Evolutionary conservation across 169 alveolate species (phyloP).

Genomic region (Amoebophrya sp.): DNA sequence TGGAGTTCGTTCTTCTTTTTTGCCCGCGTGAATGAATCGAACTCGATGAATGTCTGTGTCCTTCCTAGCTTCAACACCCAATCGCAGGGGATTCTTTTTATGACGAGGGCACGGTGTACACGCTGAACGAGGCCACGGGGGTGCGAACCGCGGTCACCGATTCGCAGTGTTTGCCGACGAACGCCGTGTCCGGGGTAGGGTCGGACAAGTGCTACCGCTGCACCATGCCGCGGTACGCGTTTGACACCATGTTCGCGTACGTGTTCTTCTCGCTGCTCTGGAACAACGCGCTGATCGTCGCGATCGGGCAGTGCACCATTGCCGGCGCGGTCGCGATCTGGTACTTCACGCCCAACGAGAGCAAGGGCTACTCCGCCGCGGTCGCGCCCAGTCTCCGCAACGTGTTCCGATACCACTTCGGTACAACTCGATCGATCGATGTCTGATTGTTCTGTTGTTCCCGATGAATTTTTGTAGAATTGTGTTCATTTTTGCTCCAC

Average conservation of each 20-base stretch:
- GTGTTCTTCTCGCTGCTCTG: constrained; percentile 35
- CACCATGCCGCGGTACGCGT: not conserved
- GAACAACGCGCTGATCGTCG: constrained; percentile 62
- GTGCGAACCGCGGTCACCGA: too few species aligned
- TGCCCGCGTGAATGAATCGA: not conserved
- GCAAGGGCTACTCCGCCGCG: constrained; percentile 17
- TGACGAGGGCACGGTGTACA: too few species aligned
- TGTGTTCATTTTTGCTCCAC: too few species aligned
- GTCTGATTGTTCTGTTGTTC: not conserved
- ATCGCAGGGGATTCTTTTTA: not conserved
- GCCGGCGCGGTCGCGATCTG: constrained; percentile 64
- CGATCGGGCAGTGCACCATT: constrained; percentile 53
- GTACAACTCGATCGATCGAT: not conserved
- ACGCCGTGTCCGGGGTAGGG: too few species aligned
- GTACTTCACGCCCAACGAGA: constrained; percentile 40
- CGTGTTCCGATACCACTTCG: not conserved
- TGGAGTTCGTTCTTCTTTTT: not conserved
- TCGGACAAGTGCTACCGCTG: not conserved
- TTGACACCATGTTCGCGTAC: not conserved
- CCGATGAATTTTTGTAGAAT: not conserved
- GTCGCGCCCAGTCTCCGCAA: not conserved
- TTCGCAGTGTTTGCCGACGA: too few species aligned
- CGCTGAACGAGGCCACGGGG: too few species aligned
- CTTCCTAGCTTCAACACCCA: not conserved
- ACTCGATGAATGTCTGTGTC: not conserved